Percentiles rank a stretch among this genome's conserved stretches.
These are phyloP conservation scores for Emmonsia crescens DNA, from an alignment of 2,329 filamentous ascomycete genomes.

Conservation along the genomic window DNA sequence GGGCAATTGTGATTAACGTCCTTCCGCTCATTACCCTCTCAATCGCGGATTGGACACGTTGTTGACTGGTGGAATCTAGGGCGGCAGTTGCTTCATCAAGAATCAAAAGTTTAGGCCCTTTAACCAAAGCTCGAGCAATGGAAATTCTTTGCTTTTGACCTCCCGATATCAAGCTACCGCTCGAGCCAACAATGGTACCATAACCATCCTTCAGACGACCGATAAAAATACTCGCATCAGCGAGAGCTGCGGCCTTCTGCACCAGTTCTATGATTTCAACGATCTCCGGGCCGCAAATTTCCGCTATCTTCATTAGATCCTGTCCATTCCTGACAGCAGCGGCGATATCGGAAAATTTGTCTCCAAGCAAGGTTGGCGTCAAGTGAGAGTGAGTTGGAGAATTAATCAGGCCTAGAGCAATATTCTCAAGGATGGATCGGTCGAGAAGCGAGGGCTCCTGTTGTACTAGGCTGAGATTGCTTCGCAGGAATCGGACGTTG, in stretches of 20 bases:
- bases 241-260: slow-evolving; percentile 40
- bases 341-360: slow-evolving; percentile 42
- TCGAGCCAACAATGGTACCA: slow-evolving; percentile 42
- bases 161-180: slow-evolving; percentile 38
- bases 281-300: slow-evolving; percentile 34
- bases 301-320: slow-evolving; percentile 37
- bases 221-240: slow-evolving; percentile 50
- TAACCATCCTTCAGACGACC: slow-evolving; percentile 40
- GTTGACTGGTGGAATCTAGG: slow-evolving; percentile 19
- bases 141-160: slow-evolving; percentile 52
- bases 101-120: slow-evolving; percentile 65
- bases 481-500: slow-evolving; percentile 70
- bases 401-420: slow-evolving; percentile 42
- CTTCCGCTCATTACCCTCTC: slow-evolving; percentile 11
- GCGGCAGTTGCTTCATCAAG: slow-evolving; percentile 23
- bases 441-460: slow-evolving; percentile 80
- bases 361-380: slow-evolving; percentile 38
- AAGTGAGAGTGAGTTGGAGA: slow-evolving; percentile 20
- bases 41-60: slow-evolving; percentile 17
- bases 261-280: slow-evolving; percentile 39
- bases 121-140: slow-evolving; percentile 71
- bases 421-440: slow-evolving; percentile 73
- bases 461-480: slow-evolving; percentile 73
- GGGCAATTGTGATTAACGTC: slow-evolving; percentile 21
- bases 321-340: slow-evolving; percentile 42